These are phyloP conservation scores for Allium cepa DNA, from an alignment of 106 monocot species.

Conservation along the genomic window DNA sequence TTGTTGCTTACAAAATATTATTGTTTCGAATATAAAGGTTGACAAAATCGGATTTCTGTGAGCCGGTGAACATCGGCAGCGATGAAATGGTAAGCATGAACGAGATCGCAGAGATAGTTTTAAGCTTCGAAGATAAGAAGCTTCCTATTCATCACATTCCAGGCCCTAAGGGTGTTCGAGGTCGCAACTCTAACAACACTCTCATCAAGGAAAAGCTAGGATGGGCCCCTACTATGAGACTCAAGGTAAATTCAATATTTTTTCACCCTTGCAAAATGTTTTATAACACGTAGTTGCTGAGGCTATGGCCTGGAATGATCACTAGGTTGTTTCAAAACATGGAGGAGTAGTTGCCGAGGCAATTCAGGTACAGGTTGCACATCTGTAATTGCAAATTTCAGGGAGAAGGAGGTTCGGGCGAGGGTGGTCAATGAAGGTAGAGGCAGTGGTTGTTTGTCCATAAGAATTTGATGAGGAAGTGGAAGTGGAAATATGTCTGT, in stretches of 20 bases:
- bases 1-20: background rate
- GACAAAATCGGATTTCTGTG: slow-evolving; percentile 84
- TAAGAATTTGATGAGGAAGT: too few species aligned
- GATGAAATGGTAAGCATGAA: slow-evolving; percentile 99
- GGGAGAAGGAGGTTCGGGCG: too few species aligned
- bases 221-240: slow-evolving; percentile 89
- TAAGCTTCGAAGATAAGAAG: slow-evolving; percentile 75
- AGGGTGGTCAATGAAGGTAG: too few species aligned
- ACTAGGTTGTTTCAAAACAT: too few species aligned
- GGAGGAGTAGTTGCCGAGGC: too few species aligned
- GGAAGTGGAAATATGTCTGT: too few species aligned
- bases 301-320: too few species aligned
- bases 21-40: slow-evolving; percentile 14
- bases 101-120: slow-evolving; percentile 87
- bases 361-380: too few species aligned
- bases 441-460: too few species aligned
- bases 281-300: too few species aligned
- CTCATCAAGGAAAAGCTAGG: slow-evolving; percentile 91
- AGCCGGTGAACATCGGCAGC: slow-evolving; percentile 88
- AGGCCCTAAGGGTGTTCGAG: slow-evolving; percentile 92
- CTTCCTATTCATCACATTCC: slow-evolving; percentile 98
- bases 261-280: too few species aligned
- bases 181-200: slow-evolving; percentile 89
- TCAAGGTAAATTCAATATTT: slow-evolving; percentile 34
- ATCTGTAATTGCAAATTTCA: too few species aligned